Evolutionary conservation across 2,329 filamentous ascomycete species (phyloP).

Genomic region (Acrodontium crateriforme): DNA sequence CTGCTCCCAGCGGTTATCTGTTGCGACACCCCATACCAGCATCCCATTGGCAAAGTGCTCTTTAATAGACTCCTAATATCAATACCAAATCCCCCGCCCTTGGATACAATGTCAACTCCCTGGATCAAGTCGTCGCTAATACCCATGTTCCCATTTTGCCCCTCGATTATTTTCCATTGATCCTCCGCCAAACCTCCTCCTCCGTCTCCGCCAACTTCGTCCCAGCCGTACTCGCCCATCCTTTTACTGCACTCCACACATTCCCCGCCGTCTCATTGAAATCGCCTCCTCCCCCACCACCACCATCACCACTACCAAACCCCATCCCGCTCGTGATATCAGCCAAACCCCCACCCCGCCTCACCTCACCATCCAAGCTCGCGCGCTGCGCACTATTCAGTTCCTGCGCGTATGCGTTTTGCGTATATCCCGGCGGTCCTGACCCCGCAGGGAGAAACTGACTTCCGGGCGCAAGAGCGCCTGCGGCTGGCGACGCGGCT

Average conservation of each 20-base stretch:
- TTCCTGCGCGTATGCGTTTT: conserved; percentile 31
- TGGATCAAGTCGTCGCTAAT: too few species aligned
- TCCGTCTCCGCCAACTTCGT: conserved; percentile 31
- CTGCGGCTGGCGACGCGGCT: conserved; percentile 14
- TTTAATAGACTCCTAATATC: too few species aligned
- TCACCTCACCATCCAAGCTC: conserved; percentile 17
- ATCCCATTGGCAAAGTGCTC: too few species aligned
- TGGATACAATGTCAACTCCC: too few species aligned
- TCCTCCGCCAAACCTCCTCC: conserved; percentile 33
- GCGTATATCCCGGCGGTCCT: conserved; percentile 35
- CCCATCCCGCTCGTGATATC: conserved; percentile 17
- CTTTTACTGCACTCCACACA: conserved; percentile 27
- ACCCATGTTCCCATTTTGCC: too few species aligned
- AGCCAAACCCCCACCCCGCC: conserved; percentile 20
- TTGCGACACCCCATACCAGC: too few species aligned
- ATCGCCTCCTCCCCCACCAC: conserved; percentile 6
- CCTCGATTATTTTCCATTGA: conserved; percentile 20
- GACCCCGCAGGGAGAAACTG: conserved; percentile 12
- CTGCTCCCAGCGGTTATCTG: too few species aligned
- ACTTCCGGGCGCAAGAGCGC: conserved; percentile 2
- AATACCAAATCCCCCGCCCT: too few species aligned
- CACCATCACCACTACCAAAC: conserved; percentile 19
- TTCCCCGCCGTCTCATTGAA: conserved; percentile 9
- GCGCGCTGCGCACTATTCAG: conserved; percentile 22
- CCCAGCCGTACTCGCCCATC: conserved; percentile 28